Base-by-base conservation (phyloP, 768 basidiomycete genomes). In the Leccinum aurantiacum region DNA sequence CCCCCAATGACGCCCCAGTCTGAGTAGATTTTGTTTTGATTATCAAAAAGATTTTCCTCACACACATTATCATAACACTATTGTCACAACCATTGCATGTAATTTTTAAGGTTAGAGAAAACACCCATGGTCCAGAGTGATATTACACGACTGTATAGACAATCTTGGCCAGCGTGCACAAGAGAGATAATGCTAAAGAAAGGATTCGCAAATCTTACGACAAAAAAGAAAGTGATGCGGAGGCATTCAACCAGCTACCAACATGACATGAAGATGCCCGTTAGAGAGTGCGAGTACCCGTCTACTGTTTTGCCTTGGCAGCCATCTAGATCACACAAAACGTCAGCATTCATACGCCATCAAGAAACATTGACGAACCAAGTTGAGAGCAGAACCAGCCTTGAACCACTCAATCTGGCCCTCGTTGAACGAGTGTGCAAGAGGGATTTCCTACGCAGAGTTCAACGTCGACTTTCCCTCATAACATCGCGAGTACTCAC, bases 381-480 rank as follows among this genome's bases (percentile, higher is more conserved):
- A 71, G 83, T 95, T 95, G 56, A 96, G 85, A 17, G 93, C 93
- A 65, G 91, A 93, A 46, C 96, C 96, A 69, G 94, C 94, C 83
- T 95, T 95, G 88, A 97, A 98, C 95, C 96, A 97, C 67, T 85
- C 93, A 71, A 97, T 95, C 78, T 97, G 95, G 51, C 93, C 93
- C 76, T 93, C 89, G 73, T 98, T 98, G 83, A 97, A 98, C 13
- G 93, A 91, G 77, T 97, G 94, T 25, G 92, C 91, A 61, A 95
- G 87, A 22, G 82, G 52, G 65, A 96, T 81, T 70, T 91, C 83
- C 81, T 87, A 62, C 24, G 62, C n/a, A 33, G 38, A 65, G 46
- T 73, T 58, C 11, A 75, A 51, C 14, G 53, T 44, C n/a, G n/a
- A 25, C 2, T 54, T 5, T 24, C 27, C 19, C 3, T 3, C 41